Evolutionary conservation across 352 stramenopile species (phyloP).

Genomic region (Globisporangium apiculatum): DNA sequence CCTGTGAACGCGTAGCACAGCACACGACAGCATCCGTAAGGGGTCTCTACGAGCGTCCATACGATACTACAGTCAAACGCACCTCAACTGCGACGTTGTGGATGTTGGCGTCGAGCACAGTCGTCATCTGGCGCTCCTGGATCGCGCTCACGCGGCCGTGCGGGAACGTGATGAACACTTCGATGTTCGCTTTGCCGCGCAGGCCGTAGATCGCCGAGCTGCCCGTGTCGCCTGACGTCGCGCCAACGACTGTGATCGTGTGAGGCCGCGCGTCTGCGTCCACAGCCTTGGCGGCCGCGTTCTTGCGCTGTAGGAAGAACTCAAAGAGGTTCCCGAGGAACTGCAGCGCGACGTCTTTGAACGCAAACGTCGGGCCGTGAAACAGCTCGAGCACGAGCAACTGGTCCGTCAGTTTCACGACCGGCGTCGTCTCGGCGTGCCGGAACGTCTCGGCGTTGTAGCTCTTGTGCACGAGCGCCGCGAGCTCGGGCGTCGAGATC

Average conservation of each 20-base stretch:
- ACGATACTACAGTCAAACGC: neutral
- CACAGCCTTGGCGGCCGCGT: constrained; percentile 42
- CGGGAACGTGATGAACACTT: constrained; percentile 98
- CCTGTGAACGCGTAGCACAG: constrained; percentile 24
- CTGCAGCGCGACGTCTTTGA: constrained; percentile 99
- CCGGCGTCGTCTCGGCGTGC: constrained; percentile 90
- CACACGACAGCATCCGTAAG: too few relatives aligned
- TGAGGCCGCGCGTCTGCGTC: constrained; percentile 34
- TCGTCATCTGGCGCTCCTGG: constrained; percentile 99
- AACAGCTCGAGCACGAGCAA: constrained; percentile 96
- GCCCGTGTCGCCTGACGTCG: constrained; percentile 97
- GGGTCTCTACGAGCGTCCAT: too few relatives aligned
- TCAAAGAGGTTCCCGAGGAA: constrained; percentile 99
- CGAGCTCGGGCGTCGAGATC: constrained; percentile 88
- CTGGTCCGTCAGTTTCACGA: constrained; percentile 87
- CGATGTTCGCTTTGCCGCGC: constrained; percentile 95
- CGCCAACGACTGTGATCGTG: constrained; percentile 95
- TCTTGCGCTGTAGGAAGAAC: constrained; percentile 94
- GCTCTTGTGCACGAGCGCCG: constrained; percentile 89
- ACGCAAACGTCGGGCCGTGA: constrained; percentile 98
- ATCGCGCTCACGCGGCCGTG: constrained; percentile 94
- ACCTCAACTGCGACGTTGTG: constrained; percentile 92
- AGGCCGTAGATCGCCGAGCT: constrained; percentile 98
- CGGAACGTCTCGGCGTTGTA: constrained; percentile 92
- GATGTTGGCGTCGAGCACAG: constrained; percentile 96